Evolutionary conservation across 2,329 filamentous ascomycete species (phyloP), one percentile per base, ranked within the genome.

Genomic region (Didymella segeticola): DNA sequence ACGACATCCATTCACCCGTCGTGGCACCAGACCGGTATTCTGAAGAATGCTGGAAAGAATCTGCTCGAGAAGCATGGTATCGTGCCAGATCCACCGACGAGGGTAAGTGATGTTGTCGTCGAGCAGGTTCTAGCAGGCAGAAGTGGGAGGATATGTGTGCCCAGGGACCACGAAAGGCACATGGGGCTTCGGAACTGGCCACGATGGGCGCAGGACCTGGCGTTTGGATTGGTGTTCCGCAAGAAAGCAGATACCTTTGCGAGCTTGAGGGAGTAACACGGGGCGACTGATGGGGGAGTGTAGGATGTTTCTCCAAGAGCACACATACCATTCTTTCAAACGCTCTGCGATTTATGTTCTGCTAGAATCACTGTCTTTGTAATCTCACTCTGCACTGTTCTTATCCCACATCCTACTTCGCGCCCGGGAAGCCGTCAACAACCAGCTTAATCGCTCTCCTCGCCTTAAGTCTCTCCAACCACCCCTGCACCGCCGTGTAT

Each of bases 1-100:
- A 70, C 66, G 2, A 67, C 67, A 1, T 62, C 60, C 19, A 50
- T 72, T 17, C 67, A 71, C 26, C 68, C 69, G 0, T 57, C 52
- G 2, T 71, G 68, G 68, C 62, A 67, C 23, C 45, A 49, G 6
- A 71, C 69, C 0, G 58, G 61, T 17, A 67, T 71, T 10, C 23
- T 71, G 22, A 65, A 64, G 22, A 59, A 56, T 9, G 42, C 31
- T 14, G 53, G 61, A 22, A 51, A 64, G 37, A 39, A 30, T 7
- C 46, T 68, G 8, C 31, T 57, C 2, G 39, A 20, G 1, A 58
- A 58, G 20, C 43, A 41, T 9, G 61, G 68, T 8, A 56, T 66
- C 25, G 19, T 51, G 22, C 56, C 60, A 2, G 57, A 61, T 30
- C 52, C 60, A 1, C 60, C 69, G 7, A 56, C 23, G 14, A 57